These are phyloP conservation scores for Pleodorina starrii DNA, from an alignment of 139 green algal genomes.

Conservation along the genomic window DNA sequence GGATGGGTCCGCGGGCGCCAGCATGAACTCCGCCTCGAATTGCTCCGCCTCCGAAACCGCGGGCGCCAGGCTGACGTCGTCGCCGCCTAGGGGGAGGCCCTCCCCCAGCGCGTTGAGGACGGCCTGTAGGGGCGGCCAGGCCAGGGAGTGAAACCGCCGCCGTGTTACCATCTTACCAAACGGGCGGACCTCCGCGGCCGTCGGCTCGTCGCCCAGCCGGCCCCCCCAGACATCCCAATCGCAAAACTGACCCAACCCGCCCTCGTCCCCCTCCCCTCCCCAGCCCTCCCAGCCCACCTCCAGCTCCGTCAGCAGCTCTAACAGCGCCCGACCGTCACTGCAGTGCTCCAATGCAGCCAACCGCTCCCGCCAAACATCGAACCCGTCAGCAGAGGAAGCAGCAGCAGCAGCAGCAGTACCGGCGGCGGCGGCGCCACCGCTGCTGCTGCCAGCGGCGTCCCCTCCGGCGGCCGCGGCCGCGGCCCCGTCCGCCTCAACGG, in stretches of 20 bases:
- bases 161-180: too few species aligned
- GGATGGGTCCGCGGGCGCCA: constrained; percentile 44
- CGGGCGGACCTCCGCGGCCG: too few species aligned
- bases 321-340: background rate
- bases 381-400: background rate
- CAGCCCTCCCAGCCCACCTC: too few species aligned
- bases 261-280: too few species aligned
- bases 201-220: too few species aligned
- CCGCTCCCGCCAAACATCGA: constrained; percentile 43
- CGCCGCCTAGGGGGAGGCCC: constrained; percentile 49
- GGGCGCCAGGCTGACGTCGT: constrained; percentile 26
- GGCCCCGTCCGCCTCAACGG: background rate
- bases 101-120: constrained; percentile 51
- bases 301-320: background rate
- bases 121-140: constrained; percentile 34
- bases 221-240: too few species aligned
- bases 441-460: background rate
- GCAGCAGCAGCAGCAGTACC: background rate
- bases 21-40: constrained; percentile 63
- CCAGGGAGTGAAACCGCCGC: too few species aligned
- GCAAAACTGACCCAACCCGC: too few species aligned
- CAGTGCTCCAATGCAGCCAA: background rate
- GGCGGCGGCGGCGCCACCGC: background rate
- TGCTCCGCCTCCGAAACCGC: constrained; percentile 3
- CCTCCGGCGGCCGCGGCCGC: background rate